These are phyloP conservation scores for Sporisorium iseilematis-ciliati DNA, from an alignment of 1,284 basidiomycete genomes.

Conservation along the genomic window DNA sequence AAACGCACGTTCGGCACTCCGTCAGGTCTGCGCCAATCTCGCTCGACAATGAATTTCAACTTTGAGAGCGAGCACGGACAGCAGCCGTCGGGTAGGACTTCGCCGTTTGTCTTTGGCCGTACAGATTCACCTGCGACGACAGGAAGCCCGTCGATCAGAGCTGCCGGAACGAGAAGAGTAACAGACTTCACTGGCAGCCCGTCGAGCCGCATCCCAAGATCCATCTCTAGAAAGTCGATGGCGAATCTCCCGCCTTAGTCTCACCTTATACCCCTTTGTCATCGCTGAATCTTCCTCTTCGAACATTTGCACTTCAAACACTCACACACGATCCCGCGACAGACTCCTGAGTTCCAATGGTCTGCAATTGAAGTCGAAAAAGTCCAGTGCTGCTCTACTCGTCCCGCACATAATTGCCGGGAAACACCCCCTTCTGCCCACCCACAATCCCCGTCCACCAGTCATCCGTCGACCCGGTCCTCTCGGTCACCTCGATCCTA, in stretches of 20 bases:
- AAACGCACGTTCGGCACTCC: slow-evolving; percentile 32
- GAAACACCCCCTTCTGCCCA: slow-evolving; percentile 90
- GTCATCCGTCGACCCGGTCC: slow-evolving; percentile 86
- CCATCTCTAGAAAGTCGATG: slow-evolving; percentile 17
- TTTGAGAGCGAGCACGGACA: not conserved
- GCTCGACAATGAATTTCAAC: slow-evolving; percentile 28
- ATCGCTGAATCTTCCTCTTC: no score
- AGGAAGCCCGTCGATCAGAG: slow-evolving; percentile 4
- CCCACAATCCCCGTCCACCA: slow-evolving; percentile 97
- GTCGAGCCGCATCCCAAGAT: slow-evolving; percentile 30
- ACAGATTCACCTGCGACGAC: not conserved
- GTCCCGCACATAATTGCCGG: slow-evolving; percentile 74
- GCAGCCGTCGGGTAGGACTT: not conserved
- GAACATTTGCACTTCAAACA: no score
- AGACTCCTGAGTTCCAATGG: no score
- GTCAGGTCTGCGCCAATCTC: slow-evolving; percentile 16
- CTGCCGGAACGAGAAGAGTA: slow-evolving; percentile 15
- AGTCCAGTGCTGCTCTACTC: slow-evolving; percentile 15
- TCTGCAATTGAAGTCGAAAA: no score
- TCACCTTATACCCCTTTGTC: slow-evolving; percentile 6
- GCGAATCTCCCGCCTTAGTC: slow-evolving; percentile 11
- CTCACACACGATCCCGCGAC: no score
- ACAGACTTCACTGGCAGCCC: slow-evolving; percentile 24
- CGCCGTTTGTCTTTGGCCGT: slow-evolving; percentile 29
- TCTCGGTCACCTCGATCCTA: slow-evolving; percentile 89